Base-by-base conservation (phyloP, 2,329 filamentous ascomycete genomes). In the Gnomoniopsis smithogilvyi region DNA sequence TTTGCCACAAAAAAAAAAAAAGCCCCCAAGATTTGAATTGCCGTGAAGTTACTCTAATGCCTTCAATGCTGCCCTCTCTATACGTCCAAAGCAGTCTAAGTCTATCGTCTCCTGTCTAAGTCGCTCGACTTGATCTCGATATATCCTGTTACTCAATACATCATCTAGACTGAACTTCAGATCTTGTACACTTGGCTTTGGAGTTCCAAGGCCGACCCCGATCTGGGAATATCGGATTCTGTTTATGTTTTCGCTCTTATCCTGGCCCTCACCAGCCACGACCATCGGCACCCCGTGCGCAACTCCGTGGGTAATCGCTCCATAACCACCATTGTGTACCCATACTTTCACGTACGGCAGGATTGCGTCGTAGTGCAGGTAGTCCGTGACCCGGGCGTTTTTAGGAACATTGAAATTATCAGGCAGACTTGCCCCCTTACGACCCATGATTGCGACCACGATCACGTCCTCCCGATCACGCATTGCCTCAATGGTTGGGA, bases 311-410 rank as follows among this genome's bases (percentile, higher is more conserved):
- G 69, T 72, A 11, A 75, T 69, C 3, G 74, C 74, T 4, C 74
- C 74, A 59, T 74, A 77, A 1, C 74, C 74, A 2, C 70, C 74
- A 55, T 77, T 77, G 60, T 75, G 73, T 3, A 76, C 67, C 72
- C 73, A 77, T 1, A 70, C 66, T 50, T 72, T 66, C 1, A 72
- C 71, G 51, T 70, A 67, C 4, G 70, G 69, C 15, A 77, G 67
- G n/a, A 71, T 68, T 0, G 70, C 70, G 54, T 75, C 73, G 63
- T 76, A 76, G 2, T 68, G 66, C 0, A 76, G 66, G 60, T 76
- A 76, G 56, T 75, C 72, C 6, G 69, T 70, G 6, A 76, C 60
- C 30, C 67, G 67, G 3, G 67, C 69, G 50, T 76, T 75, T 12
- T 15, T 3, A 2, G 73, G 70, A 11, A 69, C 46, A 2, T 56